phyloP scores from a whole-genome alignment of 2,329 filamentous ascomycete genomes.

The Macrophomina pseudophaseolina region DNA sequence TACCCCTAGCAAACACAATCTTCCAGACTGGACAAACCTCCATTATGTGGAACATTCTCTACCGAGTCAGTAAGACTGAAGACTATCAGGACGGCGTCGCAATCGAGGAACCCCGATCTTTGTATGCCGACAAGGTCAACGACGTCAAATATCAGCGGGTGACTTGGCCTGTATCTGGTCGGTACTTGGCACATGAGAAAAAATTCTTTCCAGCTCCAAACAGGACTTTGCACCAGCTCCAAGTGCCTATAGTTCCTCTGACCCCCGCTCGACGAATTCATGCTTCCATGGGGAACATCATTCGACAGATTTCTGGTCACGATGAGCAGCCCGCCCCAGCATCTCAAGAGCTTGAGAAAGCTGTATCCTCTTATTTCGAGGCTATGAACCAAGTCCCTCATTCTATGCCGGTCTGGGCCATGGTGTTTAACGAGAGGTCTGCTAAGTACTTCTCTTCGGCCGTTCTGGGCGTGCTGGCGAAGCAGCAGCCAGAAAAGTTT shows the following conservation, averaged over 20 bases:
- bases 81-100: background rate
- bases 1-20: constrained; percentile 75
- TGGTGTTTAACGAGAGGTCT: constrained; percentile 51
- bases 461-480: background rate
- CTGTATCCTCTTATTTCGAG: constrained; percentile 65
- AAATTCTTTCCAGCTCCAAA: background rate
- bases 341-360: constrained; percentile 71
- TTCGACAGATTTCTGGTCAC: constrained; percentile 64
- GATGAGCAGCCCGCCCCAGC: constrained; percentile 60
- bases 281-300: constrained; percentile 77
- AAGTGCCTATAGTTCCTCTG: constrained; percentile 64
- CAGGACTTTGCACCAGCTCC: constrained; percentile 26
- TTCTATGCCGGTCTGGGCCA: constrained; percentile 73
- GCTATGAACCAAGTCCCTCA: constrained; percentile 46
- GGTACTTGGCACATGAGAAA: background rate
- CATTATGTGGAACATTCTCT: constrained; percentile 37
- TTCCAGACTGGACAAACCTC: constrained; percentile 68
- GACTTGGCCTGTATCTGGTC: background rate
- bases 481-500: background rate
- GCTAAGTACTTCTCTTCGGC: background rate
- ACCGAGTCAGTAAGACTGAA: constrained; percentile 25
- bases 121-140: background rate
- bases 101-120: background rate
- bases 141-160: background rate
- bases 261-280: constrained; percentile 67